Base-by-base conservation (phyloP, 306 rosid genomes). In the Fragaria ananassa region DNA sequence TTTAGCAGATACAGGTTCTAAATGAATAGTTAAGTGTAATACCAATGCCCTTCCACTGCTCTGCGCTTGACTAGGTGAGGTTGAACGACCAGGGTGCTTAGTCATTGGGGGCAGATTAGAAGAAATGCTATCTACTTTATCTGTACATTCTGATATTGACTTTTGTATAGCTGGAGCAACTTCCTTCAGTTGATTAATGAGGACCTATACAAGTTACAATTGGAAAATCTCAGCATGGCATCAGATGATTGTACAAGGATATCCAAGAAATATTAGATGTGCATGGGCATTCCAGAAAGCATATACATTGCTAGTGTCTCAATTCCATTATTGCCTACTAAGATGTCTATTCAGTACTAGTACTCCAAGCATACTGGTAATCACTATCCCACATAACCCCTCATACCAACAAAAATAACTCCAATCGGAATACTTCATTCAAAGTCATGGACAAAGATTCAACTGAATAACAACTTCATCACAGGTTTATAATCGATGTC, bases 91-190 rank as follows among this genome's bases (percentile, higher is more conserved):
- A 50, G 86, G 88, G 80, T 88, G 93, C 82, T 88, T 88, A 46
- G 83, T 81, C 83, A 83, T 79, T 44, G 90, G 87, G 78, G 96
- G 96, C 72, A 91, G 80, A 87, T 79, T 91, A 79, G 93, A 85
- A 13, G 96, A 79, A 61, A 92, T 83, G 82, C 88, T 85, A 80
- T 88, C 89, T 70, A 93, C 98, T 83, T 89, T 87, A 79, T 92
- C 99, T 34, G 98, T 91, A 88, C 98, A 96, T 71, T 96, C 98
- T 72, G 98, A 88, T 76, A 96, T 96, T 78, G 99, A 92, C 79
- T 86, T 89, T 80, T 92, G 97, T 79, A 96, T 91, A 71, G 93
- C 78, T 4, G 99, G 99, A 85, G 99, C 96, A 83, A 96, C 99
- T 29, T 96, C 98, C 86, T 93, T 96, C 79, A 96, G 91, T 89